Conservation (phyloP, 2,329 filamentous ascomycete genomes). For the Penicillium vulpinum region DNA sequence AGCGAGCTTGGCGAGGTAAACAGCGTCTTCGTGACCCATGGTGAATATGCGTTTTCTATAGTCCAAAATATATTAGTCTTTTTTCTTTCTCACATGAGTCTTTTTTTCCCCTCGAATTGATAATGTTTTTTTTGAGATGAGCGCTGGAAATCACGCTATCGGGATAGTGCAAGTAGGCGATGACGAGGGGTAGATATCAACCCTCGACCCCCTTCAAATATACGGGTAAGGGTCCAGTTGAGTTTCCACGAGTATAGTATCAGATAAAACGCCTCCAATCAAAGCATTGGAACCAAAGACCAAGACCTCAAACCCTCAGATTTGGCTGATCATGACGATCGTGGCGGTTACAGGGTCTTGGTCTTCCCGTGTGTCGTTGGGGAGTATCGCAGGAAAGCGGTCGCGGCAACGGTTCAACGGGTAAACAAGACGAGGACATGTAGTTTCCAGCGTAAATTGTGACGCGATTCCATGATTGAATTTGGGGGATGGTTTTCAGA, state of each 20-base stretch:
- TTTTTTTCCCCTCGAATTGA: slow-evolving; percentile 1
- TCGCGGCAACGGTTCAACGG: slow-evolving; percentile 24
- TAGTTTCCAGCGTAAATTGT: background rate
- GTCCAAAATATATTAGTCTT: slow-evolving; percentile 11
- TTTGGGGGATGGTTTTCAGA: background rate
- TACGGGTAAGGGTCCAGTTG: slow-evolving; percentile 3
- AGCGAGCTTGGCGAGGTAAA: slow-evolving; percentile 99
- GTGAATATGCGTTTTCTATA: slow-evolving; percentile 52
- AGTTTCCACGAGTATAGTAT: slow-evolving; percentile 4
- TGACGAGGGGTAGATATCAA: slow-evolving; percentile 24
- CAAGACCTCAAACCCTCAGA: background rate
- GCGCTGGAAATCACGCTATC: slow-evolving; percentile 24
- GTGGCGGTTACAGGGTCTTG: slow-evolving; percentile 5
- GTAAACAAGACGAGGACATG: slow-evolving; percentile 21
- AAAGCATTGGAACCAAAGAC: background rate
- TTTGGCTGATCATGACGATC: slow-evolving; percentile 17
- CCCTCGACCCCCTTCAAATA: background rate
- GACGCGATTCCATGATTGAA: slow-evolving; percentile 5
- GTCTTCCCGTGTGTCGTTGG: slow-evolving; percentile 12
- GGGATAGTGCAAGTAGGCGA: slow-evolving; percentile 20
- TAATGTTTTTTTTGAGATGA: slow-evolving; percentile 8
- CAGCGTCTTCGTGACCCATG: slow-evolving; percentile 99
- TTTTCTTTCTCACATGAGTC: background rate
- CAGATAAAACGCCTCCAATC: background rate
- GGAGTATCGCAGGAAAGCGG: slow-evolving; percentile 20